Percentiles rank a stretch among this genome's conserved stretches.
These are phyloP conservation scores for Ambrosiella beaveri DNA, from an alignment of 2,329 filamentous ascomycete species.

Conservation along the genomic window DNA sequence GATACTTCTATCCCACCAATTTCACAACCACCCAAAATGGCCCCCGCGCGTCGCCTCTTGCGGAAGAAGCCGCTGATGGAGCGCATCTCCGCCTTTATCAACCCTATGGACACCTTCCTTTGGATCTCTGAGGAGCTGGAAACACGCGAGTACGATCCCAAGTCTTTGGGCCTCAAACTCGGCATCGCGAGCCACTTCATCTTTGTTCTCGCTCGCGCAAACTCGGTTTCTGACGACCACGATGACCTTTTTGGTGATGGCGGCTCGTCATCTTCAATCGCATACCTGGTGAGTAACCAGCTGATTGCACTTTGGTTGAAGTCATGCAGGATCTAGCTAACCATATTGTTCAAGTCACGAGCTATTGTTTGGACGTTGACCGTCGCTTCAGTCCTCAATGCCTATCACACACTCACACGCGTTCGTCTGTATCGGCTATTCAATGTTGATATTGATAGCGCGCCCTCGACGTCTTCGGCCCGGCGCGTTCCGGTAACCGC, in stretches of 20 bases:
- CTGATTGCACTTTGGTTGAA: background rate
- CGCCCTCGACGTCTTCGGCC: constrained; percentile 66
- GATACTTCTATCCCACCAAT: background rate
- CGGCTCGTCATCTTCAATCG: constrained; percentile 46
- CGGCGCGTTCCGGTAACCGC: constrained; percentile 78
- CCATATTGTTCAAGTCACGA: background rate
- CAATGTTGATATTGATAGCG: constrained; percentile 62
- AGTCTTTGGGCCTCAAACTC: constrained; percentile 56
- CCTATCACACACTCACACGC: constrained; percentile 63
- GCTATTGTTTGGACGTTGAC: constrained; percentile 55
- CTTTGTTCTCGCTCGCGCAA: constrained; percentile 70
- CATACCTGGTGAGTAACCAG: constrained; percentile 30
- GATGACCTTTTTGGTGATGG: constrained; percentile 79
- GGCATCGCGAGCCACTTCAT: constrained; percentile 61
- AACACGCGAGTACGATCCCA: constrained; percentile 77
- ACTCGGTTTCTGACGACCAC: constrained; percentile 37
- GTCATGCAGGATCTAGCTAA: constrained; percentile 8
- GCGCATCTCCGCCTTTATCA: constrained; percentile 63
- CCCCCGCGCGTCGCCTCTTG: constrained; percentile 49
- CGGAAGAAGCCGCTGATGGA: constrained; percentile 63
- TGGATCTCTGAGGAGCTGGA: constrained; percentile 90
- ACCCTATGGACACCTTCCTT: constrained; percentile 76
- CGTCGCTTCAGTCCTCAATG: constrained; percentile 53
- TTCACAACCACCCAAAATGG: background rate
- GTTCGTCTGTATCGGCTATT: constrained; percentile 83